Evolutionary conservation across 306 rosid species (phyloP).

Genomic region (Gynostemma pentaphyllum): DNA sequence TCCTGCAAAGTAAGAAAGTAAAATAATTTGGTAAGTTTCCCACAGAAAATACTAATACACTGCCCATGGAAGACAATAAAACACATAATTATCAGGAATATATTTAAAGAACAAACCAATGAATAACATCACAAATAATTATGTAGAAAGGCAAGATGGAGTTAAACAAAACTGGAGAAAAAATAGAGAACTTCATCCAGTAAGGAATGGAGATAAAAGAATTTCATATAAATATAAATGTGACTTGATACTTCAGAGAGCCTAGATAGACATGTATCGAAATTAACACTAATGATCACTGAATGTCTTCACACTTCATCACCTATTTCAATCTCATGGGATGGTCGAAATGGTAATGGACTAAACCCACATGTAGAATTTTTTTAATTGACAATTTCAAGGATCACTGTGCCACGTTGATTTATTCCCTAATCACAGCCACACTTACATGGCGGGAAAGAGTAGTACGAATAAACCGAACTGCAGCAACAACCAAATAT

Average conservation of each 20-base stretch:
- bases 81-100: neutral
- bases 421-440: neutral
- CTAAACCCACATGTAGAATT: neutral
- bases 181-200: neutral
- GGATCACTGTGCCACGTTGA: neutral
- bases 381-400: neutral
- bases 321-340: neutral
- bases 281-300: neutral
- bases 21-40: neutral
- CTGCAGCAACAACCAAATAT: slow-evolving; percentile 81
- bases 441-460: slow-evolving; percentile 71
- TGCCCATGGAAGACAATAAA: neutral
- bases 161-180: neutral
- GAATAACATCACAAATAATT: neutral
- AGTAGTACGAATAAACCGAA: slow-evolving; percentile 76
- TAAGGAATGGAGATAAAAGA: neutral
- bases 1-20: slow-evolving; percentile 51
- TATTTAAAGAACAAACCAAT: neutral
- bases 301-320: neutral
- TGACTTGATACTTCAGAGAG: neutral
- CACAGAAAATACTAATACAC: neutral
- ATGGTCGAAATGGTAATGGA: neutral
- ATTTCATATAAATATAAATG: neutral
- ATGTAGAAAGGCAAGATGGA: neutral
- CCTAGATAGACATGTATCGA: neutral